These are phyloP conservation scores for Lavandula angustifolia DNA, from an alignment of 257 asterid genomes.

Conservation along the genomic window DNA sequence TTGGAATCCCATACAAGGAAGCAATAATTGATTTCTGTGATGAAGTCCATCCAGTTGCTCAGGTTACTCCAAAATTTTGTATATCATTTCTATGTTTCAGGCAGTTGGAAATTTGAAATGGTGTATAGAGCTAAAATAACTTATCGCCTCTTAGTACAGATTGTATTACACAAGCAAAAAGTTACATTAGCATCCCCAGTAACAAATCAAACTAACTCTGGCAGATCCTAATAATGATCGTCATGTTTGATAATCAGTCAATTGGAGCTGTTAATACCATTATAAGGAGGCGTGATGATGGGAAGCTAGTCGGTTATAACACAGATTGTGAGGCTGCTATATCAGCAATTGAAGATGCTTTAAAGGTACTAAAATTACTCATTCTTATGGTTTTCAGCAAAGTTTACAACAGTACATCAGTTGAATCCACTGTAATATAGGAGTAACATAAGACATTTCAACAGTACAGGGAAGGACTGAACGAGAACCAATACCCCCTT, in stretches of 20 bases:
- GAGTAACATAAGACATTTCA: conserved; percentile 12
- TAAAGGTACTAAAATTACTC: conserved; percentile 39
- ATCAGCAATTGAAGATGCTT: conserved; percentile 67
- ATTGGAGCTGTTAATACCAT: conserved; percentile 72
- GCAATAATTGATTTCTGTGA: conserved; percentile 56
- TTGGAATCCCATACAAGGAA: conserved; percentile 75
- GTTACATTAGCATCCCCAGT: not conserved
- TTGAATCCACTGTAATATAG: not conserved
- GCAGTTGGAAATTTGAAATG: conserved; percentile 2
- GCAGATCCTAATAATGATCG: not conserved
- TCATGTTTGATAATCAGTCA: conserved; percentile 38
- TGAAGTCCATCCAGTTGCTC: conserved; percentile 72
- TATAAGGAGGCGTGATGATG: conserved; percentile 52
- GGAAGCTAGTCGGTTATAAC: conserved; percentile 68
- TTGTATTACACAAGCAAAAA: not conserved
- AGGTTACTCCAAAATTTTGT: conserved; percentile 37
- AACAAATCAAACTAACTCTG: not conserved
- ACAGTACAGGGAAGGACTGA: conserved; percentile 37
- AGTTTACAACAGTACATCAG: not conserved
- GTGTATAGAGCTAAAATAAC: not conserved
- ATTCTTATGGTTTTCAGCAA: not conserved
- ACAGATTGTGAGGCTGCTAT: conserved; percentile 77
- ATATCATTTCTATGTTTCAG: conserved; percentile 1
- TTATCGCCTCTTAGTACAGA: not conserved
- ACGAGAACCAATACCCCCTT: conserved; percentile 31